Percentiles rank a stretch among this genome's conserved stretches.
phyloP scores from a whole-genome alignment of 2,329 filamentous ascomycete species.

The Diaporthe eres region DNA sequence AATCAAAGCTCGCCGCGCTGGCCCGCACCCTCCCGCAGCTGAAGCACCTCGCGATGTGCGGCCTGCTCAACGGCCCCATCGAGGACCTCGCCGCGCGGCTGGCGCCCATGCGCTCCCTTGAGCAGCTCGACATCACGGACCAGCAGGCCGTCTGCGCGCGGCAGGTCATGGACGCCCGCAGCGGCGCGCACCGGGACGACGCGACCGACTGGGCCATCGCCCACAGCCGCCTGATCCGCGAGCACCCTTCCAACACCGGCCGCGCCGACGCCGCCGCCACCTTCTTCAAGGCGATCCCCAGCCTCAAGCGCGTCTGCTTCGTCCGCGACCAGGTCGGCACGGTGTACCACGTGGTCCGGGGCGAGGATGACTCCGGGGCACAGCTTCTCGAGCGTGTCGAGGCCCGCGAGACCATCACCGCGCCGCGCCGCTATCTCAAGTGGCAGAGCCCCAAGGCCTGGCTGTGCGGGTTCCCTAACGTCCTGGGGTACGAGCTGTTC shows the following conservation, averaged over 20 bases:
- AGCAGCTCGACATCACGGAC: conserved; percentile 40
- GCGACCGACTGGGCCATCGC: conserved; percentile 36
- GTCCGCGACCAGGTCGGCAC: conserved; percentile 39
- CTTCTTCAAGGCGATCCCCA: conserved; percentile 37
- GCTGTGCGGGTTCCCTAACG: conserved; percentile 39
- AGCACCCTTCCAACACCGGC: conserved; percentile 22
- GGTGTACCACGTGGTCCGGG: conserved; percentile 20
- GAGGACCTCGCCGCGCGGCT: conserved; percentile 15
- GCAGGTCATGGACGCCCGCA: background rate
- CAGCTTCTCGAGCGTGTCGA: conserved; percentile 15
- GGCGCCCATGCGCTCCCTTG: conserved; percentile 28
- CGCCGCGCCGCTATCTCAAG: conserved; percentile 19
- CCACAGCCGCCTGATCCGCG: conserved; percentile 31
- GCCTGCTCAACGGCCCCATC: conserved; percentile 37
- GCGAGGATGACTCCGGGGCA: background rate
- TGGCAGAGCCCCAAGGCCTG: conserved; percentile 15
- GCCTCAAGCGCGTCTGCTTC: conserved; percentile 36
- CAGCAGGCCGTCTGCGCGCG: conserved; percentile 26
- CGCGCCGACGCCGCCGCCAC: conserved; percentile 24
- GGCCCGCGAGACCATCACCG: conserved; percentile 19
- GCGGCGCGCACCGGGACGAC: background rate
- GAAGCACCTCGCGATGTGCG: conserved; percentile 37
- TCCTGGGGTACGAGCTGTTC: conserved; percentile 31
- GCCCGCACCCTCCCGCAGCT: conserved; percentile 26
- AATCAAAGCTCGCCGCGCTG: conserved; percentile 26